These are phyloP conservation scores for Escovopsis sp. DNA, from an alignment of 2,329 filamentous ascomycete species.

Conservation along the genomic window DNA sequence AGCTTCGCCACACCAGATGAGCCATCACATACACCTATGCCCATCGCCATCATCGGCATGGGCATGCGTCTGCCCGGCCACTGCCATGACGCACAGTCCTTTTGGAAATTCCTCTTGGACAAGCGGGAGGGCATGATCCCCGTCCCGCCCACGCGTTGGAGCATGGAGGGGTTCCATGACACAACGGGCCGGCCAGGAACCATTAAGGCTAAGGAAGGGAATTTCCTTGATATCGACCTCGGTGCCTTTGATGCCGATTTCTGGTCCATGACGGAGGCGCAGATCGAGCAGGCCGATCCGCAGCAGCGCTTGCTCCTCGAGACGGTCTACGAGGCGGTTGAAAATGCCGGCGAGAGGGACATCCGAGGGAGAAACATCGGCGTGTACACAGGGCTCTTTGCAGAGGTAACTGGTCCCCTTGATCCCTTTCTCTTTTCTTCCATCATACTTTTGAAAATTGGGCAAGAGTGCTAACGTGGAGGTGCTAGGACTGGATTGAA, in stretches of 20 bases:
- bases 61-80: conserved; percentile 27
- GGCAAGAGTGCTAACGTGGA: too few relatives aligned
- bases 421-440: background rate
- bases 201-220: conserved; percentile 20
- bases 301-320: conserved; percentile 28
- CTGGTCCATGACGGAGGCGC: conserved; percentile 5
- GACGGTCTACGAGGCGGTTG: conserved; percentile 24
- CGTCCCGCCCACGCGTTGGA: conserved; percentile 18
- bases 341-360: conserved; percentile 21
- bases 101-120: conserved; percentile 23
- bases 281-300: conserved; percentile 24
- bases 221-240: conserved; percentile 21
- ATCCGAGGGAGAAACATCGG: conserved; percentile 8
- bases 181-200: conserved; percentile 19
- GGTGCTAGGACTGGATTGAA: background rate
- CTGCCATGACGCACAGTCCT: conserved; percentile 16
- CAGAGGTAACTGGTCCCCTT: background rate
- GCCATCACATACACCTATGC: background rate
- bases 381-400: background rate
- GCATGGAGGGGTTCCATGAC: conserved; percentile 21
- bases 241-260: conserved; percentile 8
- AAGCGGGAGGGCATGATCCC: conserved; percentile 18
- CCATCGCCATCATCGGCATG: conserved; percentile 28
- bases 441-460: too few relatives aligned
- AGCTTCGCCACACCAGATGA: background rate